These are phyloP conservation scores for Termitomyces sp. DNA, from an alignment of 768 basidiomycete species.

Conservation along the genomic window DNA sequence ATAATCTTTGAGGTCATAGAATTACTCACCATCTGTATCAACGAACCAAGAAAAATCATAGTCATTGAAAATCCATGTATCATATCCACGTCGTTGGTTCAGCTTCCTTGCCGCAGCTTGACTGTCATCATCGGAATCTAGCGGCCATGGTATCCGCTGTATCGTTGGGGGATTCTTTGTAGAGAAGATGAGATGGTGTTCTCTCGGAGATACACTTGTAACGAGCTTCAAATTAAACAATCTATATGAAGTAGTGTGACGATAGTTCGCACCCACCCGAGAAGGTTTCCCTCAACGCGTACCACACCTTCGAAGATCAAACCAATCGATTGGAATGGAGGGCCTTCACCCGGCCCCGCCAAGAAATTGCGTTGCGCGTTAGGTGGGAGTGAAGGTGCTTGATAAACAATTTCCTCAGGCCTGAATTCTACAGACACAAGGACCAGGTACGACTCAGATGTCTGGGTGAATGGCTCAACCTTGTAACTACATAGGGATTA, in stretches of 20 bases:
- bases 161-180: constrained; percentile 70
- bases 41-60: constrained; percentile 68
- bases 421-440: constrained; percentile 61
- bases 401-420: constrained; percentile 50
- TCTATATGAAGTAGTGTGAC: background rate
- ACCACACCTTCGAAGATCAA: constrained; percentile 80
- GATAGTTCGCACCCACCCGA: constrained; percentile 43
- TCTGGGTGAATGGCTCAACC: constrained; percentile 43
- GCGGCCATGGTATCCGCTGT: constrained; percentile 84
- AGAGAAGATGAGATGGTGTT: constrained; percentile 64
- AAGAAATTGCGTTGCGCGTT: constrained; percentile 64
- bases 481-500: background rate
- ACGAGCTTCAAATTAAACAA: constrained; percentile 6
- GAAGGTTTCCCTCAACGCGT: constrained; percentile 65
- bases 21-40: constrained; percentile 58
- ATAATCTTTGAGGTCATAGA: background rate
- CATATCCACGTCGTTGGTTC: constrained; percentile 39
- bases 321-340: constrained; percentile 60
- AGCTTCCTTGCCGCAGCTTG: constrained; percentile 26
- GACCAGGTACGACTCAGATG: constrained; percentile 74
- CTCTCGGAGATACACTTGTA: constrained; percentile 69
- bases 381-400: constrained; percentile 43
- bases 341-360: constrained; percentile 75
- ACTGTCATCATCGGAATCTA: constrained; percentile 29
- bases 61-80: constrained; percentile 68